Evolutionary conservation across 108 stramenopile genomes (phyloP).

Genomic region (Mediolabrus comicus): DNA sequence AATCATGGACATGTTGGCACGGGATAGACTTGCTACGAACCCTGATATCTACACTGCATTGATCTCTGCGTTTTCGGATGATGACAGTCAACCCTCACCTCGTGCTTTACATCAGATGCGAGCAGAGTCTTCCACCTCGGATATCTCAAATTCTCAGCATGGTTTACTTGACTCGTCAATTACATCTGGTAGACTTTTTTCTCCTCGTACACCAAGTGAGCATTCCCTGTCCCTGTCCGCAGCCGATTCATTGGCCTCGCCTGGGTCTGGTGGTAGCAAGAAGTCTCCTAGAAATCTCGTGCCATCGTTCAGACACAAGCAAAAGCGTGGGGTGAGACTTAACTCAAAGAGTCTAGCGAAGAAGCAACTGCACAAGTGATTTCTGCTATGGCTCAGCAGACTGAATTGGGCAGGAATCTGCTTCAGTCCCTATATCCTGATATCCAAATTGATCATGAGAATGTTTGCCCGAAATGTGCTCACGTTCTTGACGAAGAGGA

Average conservation of each 20-base stretch:
- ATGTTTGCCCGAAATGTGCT: constrained; percentile 73
- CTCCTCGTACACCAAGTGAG: constrained; percentile 7
- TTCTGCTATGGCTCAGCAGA: constrained; percentile 55
- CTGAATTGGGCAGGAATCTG: constrained; percentile 67
- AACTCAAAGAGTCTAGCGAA: constrained; percentile 3
- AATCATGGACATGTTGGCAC: constrained; percentile 66
- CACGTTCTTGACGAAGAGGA: constrained; percentile 48
- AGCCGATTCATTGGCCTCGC: neutral
- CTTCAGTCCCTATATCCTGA: constrained; percentile 68
- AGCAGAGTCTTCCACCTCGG: constrained; percentile 6
- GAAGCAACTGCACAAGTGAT: constrained; percentile 9
- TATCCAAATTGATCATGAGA: constrained; percentile 60
- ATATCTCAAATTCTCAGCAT: constrained; percentile 19
- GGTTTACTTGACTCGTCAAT: constrained; percentile 5
- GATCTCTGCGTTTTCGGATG: constrained; percentile 65
- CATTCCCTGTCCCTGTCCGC: neutral
- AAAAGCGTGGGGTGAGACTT: neutral
- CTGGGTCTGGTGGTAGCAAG: neutral
- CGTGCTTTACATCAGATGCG: constrained; percentile 1
- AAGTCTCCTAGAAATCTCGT: neutral
- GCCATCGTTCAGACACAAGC: neutral
- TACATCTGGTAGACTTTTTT: too few species aligned
- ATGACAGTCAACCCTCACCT: constrained; percentile 9
- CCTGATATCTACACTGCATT: constrained; percentile 64
- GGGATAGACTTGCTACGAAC: constrained; percentile 62